Conservation (phyloP, 441 rosid genomes). For the Gossypium schwendimanii region DNA sequence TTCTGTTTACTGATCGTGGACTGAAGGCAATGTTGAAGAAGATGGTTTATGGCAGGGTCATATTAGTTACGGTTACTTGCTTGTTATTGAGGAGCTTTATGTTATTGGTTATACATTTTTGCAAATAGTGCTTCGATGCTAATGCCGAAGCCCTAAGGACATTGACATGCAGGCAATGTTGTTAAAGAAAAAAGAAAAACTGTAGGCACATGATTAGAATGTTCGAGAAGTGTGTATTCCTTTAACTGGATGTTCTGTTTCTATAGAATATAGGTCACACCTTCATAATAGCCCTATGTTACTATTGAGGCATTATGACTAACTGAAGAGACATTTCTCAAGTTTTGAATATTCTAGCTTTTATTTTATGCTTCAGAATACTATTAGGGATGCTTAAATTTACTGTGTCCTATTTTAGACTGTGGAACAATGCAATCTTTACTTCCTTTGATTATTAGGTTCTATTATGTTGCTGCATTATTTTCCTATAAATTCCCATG, state of each 20-base stretch:
- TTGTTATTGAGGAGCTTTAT: background rate
- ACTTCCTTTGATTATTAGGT: background rate
- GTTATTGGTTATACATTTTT: background rate
- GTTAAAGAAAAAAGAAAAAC: background rate
- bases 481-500: background rate
- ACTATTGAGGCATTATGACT: background rate
- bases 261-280: background rate
- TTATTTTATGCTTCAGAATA: background rate
- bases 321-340: background rate
- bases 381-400: background rate
- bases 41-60: background rate
- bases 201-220: background rate
- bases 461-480: background rate
- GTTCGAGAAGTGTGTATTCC: background rate
- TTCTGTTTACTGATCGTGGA: background rate
- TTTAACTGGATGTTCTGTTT: background rate
- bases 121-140: background rate
- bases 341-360: background rate
- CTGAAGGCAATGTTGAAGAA: background rate
- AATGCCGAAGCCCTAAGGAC: background rate
- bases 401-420: background rate
- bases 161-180: background rate
- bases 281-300: background rate
- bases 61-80: background rate
- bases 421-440: background rate